A percentile compares a stretch with the other conserved stretches of the same genome.
Evolutionary conservation across 441 rosid species (phyloP).

Genomic region (Brassica hybrid): DNA sequence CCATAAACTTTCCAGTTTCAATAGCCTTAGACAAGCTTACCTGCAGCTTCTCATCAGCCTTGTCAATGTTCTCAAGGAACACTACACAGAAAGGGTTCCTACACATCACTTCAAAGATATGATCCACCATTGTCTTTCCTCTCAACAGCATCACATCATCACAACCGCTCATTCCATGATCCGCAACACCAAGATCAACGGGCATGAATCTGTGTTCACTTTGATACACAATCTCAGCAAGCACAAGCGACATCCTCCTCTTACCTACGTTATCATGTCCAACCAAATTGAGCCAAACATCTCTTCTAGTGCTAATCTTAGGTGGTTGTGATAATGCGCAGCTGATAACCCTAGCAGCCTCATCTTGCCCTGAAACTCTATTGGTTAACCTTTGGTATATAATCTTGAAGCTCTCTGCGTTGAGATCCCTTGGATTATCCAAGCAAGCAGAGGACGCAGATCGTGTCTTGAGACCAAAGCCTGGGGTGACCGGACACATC

Average conservation of each 20-base stretch:
- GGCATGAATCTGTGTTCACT: constrained; percentile 62
- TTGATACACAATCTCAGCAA: constrained; percentile 68
- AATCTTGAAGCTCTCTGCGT: constrained; percentile 54
- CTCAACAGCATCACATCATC: constrained; percentile 50
- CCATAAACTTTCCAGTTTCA: constrained; percentile 64
- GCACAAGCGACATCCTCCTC: constrained; percentile 62
- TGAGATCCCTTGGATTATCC: constrained; percentile 37
- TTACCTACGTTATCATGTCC: constrained; percentile 70
- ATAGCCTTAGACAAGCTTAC: constrained; percentile 61
- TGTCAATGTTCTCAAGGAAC: constrained; percentile 80
- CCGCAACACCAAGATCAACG: constrained; percentile 56
- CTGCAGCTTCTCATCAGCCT: constrained; percentile 65
- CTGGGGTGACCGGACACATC: constrained; percentile 47
- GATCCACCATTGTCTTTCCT: constrained; percentile 77
- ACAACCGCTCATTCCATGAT: constrained; percentile 36
- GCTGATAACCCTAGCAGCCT: constrained; percentile 42
- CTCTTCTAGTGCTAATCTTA: constrained; percentile 49
- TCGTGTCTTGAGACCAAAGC: constrained; percentile 29
- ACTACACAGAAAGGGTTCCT: constrained; percentile 74
- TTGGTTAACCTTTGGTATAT: constrained; percentile 55
- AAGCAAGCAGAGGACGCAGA: not conserved
- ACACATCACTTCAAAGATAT: constrained; percentile 65
- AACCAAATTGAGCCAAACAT: constrained; percentile 73
- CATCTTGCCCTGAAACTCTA: constrained; percentile 70
- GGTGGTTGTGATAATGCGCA: constrained; percentile 31